Base-by-base conservation (phyloP, 2,329 filamentous ascomycete species). In the Coniella lustricola region DNA sequence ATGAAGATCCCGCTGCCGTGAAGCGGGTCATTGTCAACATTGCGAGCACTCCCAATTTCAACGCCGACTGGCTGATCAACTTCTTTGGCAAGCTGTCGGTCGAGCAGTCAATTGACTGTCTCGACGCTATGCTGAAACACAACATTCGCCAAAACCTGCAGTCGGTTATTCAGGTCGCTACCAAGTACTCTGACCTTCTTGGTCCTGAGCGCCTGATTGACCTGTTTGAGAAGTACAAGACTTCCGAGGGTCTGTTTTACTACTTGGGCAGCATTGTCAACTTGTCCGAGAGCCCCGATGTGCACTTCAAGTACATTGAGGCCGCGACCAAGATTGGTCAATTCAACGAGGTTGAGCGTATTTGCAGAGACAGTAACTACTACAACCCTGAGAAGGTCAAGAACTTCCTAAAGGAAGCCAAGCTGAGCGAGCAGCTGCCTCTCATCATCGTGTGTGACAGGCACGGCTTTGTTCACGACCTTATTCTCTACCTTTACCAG, bases 301-400 rank as follows among this genome's bases (percentile, higher is more conserved):
- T 98, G 25, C 87, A 93, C 64, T 98, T 96, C 82, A 98, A 98
- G 76, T 98, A 98, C 69, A 95, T 98, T 51, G 91, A 98, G 70
- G 90, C 93, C 48, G 93, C 94, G 29, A 95, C 90, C 20, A 87
- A 84, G 63, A 94, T 95, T 81, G 83, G 85, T 25, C 91, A 98
- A 68, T 81, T 95, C 62, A 90, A 88, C 57, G 93, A 98, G 64
- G 93, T 98, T 17, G 91, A 98, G 76, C 87, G 93, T 47, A 91
- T 98, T 61, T 97, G 91, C 73, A 84, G 94, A 53, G 93, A 98
- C 67, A 94, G 85, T 76, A 90, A 86, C 65, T 77, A 79, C 62
- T 91, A 90, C 70, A 91, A 96, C 66, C 79, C 90, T 0, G 90
- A 96, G 68, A 95, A 95, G 75, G 89, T 96, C 50, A 96, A 96